A percentile compares a stretch with the other conserved stretches of the same genome.
These are phyloP conservation scores for Hypoxylon sp. DNA, from an alignment of 2,329 filamentous ascomycete species.

Conservation along the genomic window DNA sequence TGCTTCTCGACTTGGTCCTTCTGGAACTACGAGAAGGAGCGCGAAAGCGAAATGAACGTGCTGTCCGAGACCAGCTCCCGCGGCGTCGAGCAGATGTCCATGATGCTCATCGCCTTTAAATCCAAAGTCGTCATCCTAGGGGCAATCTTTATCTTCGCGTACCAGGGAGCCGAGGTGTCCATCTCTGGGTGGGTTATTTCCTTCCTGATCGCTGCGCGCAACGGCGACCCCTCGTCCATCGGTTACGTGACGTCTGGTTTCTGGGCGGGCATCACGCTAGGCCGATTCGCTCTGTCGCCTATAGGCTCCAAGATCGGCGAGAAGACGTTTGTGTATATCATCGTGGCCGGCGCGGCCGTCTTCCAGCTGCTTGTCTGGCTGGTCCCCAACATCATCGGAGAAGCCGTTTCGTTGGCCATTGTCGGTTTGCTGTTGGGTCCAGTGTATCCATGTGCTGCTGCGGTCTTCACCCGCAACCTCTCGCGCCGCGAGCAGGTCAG, in stretches of 20 bases:
- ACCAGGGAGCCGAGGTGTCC: slow-evolving; percentile 86
- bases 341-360: slow-evolving; percentile 70
- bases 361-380: slow-evolving; percentile 85
- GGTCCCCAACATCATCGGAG: slow-evolving; percentile 79
- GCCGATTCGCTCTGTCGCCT: slow-evolving; percentile 77
- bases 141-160: slow-evolving; percentile 85
- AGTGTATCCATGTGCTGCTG: slow-evolving; percentile 79
- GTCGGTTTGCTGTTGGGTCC: slow-evolving; percentile 83
- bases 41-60: slow-evolving; percentile 46
- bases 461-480: slow-evolving; percentile 72
- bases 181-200: slow-evolving; percentile 90
- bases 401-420: slow-evolving; percentile 75
- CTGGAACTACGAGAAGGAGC: slow-evolving; percentile 75
- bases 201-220: slow-evolving; percentile 79
- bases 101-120: slow-evolving; percentile 63
- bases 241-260: slow-evolving; percentile 83
- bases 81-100: slow-evolving; percentile 51
- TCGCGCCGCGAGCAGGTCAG: slow-evolving; percentile 70
- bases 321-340: slow-evolving; percentile 73
- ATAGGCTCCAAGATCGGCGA: slow-evolving; percentile 77
- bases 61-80: slow-evolving; percentile 26
- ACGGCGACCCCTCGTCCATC: slow-evolving; percentile 76
- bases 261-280: slow-evolving; percentile 80
- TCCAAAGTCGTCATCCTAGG: slow-evolving; percentile 76
- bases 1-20: slow-evolving; percentile 75